Evolutionary conservation across 1,284 basidiomycete genomes (phyloP), one percentile per base, ranked within the genome.

Genomic region (Singerocomus rubriflavus): DNA sequence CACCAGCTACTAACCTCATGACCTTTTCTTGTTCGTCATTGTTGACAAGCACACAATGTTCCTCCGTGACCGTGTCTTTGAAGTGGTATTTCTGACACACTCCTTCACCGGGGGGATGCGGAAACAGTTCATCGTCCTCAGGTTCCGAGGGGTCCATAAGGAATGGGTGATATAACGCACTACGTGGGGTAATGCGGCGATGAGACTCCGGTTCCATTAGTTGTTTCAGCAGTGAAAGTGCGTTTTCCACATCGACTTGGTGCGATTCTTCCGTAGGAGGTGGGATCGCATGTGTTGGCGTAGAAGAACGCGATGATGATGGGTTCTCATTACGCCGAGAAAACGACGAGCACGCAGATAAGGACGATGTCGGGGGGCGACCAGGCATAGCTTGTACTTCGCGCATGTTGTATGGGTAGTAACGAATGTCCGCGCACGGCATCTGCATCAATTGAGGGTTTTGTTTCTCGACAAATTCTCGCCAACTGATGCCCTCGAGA

Each of bases 121-220:
- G 88, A 50, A 82, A 78, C 57, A 77, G 76, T 46, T 80, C 80
- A 50, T 87, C 84, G 48, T 90, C 87, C 41, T 73, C 73, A n/a
- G 64, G 65, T 39, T 72, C 71, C 26, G 59, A 63, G 25, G 69
- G 64, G 2, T 74, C 73, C 12, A 59, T 62, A 17, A 96, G 75
- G 70, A 95, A 96, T 1, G 79, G 77, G 64, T 96, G 93, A 54
- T 80, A 78, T 45, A 97, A 74, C 6, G 89, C 91, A 9, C 80
- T 73, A 8, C 78, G 76, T 1, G 93, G 89, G 2, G 90, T 93
- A 46, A 86, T 78, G 10, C 93, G 82, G 44, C 79, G 80, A 37
- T 83, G 85, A 8, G 83, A 81, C 62, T 93, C 88, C 0, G 90
- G 81, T 25, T 88, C 75, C 63, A 98, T 77, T 27, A 91, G 69